Percentiles rank a stretch among this genome's conserved stretches.
phyloP scores from a whole-genome alignment of 345 rosid genomes.

The sweet orange (Citrus sinensis) region DNA sequence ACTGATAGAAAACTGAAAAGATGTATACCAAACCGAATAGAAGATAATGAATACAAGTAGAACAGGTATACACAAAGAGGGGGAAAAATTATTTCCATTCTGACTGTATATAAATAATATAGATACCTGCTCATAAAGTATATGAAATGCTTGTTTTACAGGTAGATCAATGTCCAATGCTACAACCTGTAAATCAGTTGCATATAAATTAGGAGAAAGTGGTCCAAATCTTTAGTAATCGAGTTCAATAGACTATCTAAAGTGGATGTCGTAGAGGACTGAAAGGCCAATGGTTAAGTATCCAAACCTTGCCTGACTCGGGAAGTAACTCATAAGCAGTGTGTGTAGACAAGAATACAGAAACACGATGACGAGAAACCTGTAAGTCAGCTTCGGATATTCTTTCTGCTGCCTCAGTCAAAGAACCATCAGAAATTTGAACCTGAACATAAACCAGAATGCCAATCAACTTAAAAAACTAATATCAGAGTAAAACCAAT shows the following conservation, averaged over 20 bases:
- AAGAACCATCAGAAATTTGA: slow-evolving; percentile 32
- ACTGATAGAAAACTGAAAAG: background rate
- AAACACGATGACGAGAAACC: slow-evolving; percentile 44
- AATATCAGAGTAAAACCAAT: background rate
- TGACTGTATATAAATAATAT: slow-evolving; percentile 4
- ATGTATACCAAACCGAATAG: background rate
- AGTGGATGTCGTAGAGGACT: background rate
- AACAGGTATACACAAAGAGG: background rate
- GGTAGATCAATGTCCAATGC: slow-evolving; percentile 55
- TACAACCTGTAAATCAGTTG: slow-evolving; percentile 40
- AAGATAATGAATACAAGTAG: background rate
- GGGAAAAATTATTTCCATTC: background rate
- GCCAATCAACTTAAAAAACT: background rate
- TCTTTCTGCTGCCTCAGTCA: slow-evolving; percentile 30
- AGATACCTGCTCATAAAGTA: slow-evolving; percentile 54
- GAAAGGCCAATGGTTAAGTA: slow-evolving; percentile 20
- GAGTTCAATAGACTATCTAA: background rate
- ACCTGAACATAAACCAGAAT: slow-evolving; percentile 29
- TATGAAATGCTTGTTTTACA: slow-evolving; percentile 59
- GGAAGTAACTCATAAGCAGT: slow-evolving; percentile 74
- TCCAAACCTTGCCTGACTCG: slow-evolving; percentile 84
- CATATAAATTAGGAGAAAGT: slow-evolving; percentile 22
- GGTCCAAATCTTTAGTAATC: background rate
- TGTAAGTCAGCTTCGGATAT: slow-evolving; percentile 40
- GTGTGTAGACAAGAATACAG: slow-evolving; percentile 49